Evolutionary conservation across 2,329 filamentous ascomycete species (phyloP).

Genomic region (Reticulascus tulasneorum): DNA sequence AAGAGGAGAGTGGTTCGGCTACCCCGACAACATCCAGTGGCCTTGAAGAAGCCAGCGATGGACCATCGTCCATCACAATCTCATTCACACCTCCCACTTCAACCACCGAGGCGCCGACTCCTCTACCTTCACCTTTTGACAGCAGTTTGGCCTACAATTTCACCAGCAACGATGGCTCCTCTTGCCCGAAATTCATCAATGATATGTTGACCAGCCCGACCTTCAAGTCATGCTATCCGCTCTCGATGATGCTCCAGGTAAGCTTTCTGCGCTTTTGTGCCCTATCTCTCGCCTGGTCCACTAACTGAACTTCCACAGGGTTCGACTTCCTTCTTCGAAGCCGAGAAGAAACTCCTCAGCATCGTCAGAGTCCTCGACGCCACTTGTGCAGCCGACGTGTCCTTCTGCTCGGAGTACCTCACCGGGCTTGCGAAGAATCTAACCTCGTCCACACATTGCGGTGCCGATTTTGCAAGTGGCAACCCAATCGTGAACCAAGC

Average conservation of each 20-base stretch:
- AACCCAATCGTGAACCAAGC: constrained; percentile 72
- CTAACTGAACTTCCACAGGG: constrained; percentile 55
- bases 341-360: constrained; percentile 63
- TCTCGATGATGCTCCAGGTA: constrained; percentile 80
- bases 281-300: constrained; percentile 3
- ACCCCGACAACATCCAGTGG: constrained; percentile 3
- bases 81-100: constrained; percentile 17
- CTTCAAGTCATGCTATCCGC: constrained; percentile 72
- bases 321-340: constrained; percentile 80
- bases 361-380: constrained; percentile 77
- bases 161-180: constrained; percentile 41
- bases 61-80: constrained; percentile 7
- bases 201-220: constrained; percentile 60
- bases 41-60: constrained; percentile 2
- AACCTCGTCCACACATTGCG: constrained; percentile 61
- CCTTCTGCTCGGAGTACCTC: constrained; percentile 64
- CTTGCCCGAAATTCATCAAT: constrained; percentile 66
- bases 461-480: constrained; percentile 60
- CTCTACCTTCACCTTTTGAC: constrained; percentile 65
- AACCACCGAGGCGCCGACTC: constrained; percentile 26
- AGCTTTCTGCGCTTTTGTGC: constrained; percentile 19
- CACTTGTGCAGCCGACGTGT: constrained; percentile 66
- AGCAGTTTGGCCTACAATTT: constrained; percentile 61
- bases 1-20: constrained; percentile 14
- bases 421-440: constrained; percentile 61